Conservation (phyloP, 805 yeast genomes). For the Barnettozyma botsteinii region DNA sequence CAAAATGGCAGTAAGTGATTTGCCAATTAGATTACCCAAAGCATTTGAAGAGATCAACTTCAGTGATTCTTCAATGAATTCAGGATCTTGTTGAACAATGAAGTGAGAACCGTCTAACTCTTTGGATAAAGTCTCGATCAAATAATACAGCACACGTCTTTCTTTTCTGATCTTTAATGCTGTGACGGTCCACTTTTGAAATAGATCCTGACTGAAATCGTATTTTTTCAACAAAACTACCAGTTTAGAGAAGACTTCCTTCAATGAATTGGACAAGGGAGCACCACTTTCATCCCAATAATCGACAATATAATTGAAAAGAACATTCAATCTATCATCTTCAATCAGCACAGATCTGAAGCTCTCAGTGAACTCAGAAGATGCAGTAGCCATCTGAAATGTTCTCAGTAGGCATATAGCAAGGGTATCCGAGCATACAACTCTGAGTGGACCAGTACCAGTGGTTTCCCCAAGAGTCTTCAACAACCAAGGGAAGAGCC, state of each 20-base stretch:
- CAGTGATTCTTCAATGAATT: constrained; percentile 43
- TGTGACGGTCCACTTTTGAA: constrained; percentile 40
- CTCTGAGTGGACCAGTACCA: constrained; percentile 34
- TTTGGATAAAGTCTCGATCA: constrained; percentile 51
- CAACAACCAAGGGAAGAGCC: constrained; percentile 27
- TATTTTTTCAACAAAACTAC: constrained; percentile 33
- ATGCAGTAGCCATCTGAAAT: constrained; percentile 31
- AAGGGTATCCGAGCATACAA: constrained; percentile 51
- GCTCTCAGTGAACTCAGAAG: constrained; percentile 6
- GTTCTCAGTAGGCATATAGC: constrained; percentile 61
- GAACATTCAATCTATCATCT: constrained; percentile 20
- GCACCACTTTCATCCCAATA: constrained; percentile 69
- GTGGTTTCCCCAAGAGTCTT: constrained; percentile 27
- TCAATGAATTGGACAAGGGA: constrained; percentile 63
- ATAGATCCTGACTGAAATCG: constrained; percentile 21
- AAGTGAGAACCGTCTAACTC: constrained; percentile 35
- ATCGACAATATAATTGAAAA: constrained; percentile 54
- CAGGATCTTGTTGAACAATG: constrained; percentile 40
- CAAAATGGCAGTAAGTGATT: constrained; percentile 40
- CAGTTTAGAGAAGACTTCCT: constrained; percentile 52
- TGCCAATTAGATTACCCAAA: constrained; percentile 63
- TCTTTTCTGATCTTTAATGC: constrained; percentile 41
- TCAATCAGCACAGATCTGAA: constrained; percentile 15
- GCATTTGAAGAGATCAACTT: constrained; percentile 49
- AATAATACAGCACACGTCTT: constrained; percentile 55